phyloP scores from a whole-genome alignment of 2,329 filamentous ascomycete genomes.

The Microcera coccophila region DNA sequence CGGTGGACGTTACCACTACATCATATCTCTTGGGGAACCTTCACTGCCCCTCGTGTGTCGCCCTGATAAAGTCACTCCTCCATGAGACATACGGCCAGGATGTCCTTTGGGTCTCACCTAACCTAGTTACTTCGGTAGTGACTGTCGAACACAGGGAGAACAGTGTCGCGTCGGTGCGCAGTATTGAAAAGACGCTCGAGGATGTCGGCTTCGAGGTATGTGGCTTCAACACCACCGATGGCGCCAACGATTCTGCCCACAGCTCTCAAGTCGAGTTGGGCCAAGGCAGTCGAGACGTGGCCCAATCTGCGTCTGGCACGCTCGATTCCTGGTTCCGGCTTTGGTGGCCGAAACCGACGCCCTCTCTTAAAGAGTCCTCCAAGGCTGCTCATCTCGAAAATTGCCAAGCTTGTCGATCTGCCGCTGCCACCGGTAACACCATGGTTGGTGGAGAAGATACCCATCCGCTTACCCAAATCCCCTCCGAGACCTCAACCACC shows the following conservation, averaged over 20 bases:
- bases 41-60: constrained; percentile 74
- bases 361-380: constrained; percentile 20
- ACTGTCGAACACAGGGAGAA: constrained; percentile 52
- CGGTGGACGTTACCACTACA: constrained; percentile 42
- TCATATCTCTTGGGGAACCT: constrained; percentile 68
- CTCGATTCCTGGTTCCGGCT: constrained; percentile 32
- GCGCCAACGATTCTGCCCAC: constrained; percentile 27
- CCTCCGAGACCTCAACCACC: constrained; percentile 7
- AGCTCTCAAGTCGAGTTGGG: constrained; percentile 20
- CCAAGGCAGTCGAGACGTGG: constrained; percentile 21
- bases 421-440: constrained; percentile 4
- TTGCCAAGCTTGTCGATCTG: constrained; percentile 34
- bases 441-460: constrained; percentile 8
- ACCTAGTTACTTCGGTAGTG: constrained; percentile 67
- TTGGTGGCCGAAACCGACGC: constrained; percentile 26
- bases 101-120: constrained; percentile 60
- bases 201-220: constrained; percentile 58
- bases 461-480: constrained; percentile 6
- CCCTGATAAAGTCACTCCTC: constrained; percentile 59
- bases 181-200: constrained; percentile 47
- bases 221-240: constrained; percentile 40
- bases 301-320: constrained; percentile 15
- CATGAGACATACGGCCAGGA: constrained; percentile 42
- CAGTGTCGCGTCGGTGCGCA: constrained; percentile 40
- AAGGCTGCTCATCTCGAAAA: constrained; percentile 35